These are phyloP conservation scores for Alnus glutinosa DNA, from an alignment of 306 rosid species.

Conservation along the genomic window DNA sequence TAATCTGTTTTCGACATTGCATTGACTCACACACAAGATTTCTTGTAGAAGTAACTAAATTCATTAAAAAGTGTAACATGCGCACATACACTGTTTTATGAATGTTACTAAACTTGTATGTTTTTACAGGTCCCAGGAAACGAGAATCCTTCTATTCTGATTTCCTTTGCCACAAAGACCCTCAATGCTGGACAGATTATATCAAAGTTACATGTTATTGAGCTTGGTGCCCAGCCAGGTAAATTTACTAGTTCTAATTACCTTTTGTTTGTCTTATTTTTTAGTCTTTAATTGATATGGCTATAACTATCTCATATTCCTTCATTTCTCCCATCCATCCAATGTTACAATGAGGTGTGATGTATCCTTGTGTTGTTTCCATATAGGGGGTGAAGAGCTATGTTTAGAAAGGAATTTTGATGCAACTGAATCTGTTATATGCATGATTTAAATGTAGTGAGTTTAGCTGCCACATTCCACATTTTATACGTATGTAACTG, in stretches of 20 bases:
- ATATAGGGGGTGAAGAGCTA: background rate
- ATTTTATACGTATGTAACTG: background rate
- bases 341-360: background rate
- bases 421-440: no score
- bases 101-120: constrained; percentile 13
- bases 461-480: background rate
- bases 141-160: constrained; percentile 81
- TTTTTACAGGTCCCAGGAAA: constrained; percentile 83
- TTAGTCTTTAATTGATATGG: constrained; percentile 19
- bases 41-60: background rate
- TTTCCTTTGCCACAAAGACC: constrained; percentile 90
- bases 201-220: constrained; percentile 92
- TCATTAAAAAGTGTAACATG: background rate
- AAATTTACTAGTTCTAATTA: constrained; percentile 24
- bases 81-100: background rate
- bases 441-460: background rate
- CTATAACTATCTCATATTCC: background rate
- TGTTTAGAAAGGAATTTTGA: background rate
- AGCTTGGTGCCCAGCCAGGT: constrained; percentile 99
- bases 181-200: constrained; percentile 93
- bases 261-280: constrained; percentile 6
- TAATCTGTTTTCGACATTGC: constrained; percentile 10
- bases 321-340: background rate
- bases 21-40: background rate
- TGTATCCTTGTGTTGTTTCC: background rate